phyloP scores from a whole-genome alignment of 805 yeast species.

The Nakazawaea wickerhamii region DNA sequence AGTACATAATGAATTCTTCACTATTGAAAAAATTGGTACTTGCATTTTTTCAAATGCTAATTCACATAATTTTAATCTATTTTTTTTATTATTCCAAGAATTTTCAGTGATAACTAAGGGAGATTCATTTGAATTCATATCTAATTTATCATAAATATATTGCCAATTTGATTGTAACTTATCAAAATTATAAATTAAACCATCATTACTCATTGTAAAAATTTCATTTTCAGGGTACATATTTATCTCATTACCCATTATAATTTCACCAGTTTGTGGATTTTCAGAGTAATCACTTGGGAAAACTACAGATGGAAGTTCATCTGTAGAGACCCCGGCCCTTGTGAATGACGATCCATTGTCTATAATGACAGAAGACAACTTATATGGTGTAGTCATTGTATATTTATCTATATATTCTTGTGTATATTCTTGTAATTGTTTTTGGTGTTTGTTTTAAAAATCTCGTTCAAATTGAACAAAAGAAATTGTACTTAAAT shows the following conservation, averaged over 20 bases:
- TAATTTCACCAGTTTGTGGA: conserved; percentile 27
- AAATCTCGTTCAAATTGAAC: too few relatives aligned
- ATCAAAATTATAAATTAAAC: conserved; percentile 69
- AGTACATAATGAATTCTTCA: conserved; percentile 72
- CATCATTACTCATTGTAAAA: conserved; percentile 58
- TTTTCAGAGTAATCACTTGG: conserved; percentile 49
- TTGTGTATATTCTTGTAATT: neutral
- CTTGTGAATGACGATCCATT: conserved; percentile 59
- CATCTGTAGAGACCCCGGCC: conserved; percentile 66
- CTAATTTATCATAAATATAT: conserved; percentile 51
- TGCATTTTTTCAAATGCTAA: conserved; percentile 68
- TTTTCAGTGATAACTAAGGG: conserved; percentile 59
- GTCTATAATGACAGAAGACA: conserved; percentile 67
- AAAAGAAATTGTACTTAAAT: too few relatives aligned
- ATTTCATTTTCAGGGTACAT: conserved; percentile 40
- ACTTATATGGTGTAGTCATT: conserved; percentile 23
- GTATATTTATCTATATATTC: conserved; percentile 15
- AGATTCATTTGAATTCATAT: conserved; percentile 49
- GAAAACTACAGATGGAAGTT: conserved; percentile 53
- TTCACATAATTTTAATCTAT: conserved; percentile 54
- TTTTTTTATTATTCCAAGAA: conserved; percentile 61
- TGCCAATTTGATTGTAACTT: conserved; percentile 63
- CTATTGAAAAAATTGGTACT: conserved; percentile 72
- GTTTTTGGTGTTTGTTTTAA: too few relatives aligned
- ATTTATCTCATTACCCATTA: conserved; percentile 46